A percentile compares a stretch with the other conserved stretches of the same genome.
These are phyloP conservation scores for Kuraishia capsulata DNA, from an alignment of 805 yeast species.

Conservation along the genomic window DNA sequence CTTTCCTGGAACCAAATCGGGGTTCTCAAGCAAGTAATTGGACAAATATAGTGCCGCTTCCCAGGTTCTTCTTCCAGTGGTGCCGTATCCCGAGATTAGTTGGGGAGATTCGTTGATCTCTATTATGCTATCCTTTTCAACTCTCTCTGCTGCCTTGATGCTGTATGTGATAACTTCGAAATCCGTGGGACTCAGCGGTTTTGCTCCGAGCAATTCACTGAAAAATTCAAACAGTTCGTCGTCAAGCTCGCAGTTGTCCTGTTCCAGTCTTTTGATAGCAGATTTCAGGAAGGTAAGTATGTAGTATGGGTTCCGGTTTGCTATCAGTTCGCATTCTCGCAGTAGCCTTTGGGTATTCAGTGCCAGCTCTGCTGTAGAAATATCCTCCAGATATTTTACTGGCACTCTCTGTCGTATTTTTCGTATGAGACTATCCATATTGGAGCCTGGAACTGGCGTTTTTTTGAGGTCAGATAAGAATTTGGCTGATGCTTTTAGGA, in stretches of 20 bases:
- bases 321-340: not conserved
- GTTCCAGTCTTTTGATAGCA: not conserved
- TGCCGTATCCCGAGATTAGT: conserved; percentile 62
- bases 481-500: too few species aligned
- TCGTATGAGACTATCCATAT: conserved; percentile 13
- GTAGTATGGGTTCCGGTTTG: conserved; percentile 1
- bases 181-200: conserved; percentile 2
- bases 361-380: not conserved
- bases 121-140: conserved; percentile 8
- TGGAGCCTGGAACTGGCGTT: too few species aligned
- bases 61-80: conserved; percentile 91
- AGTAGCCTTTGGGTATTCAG: not conserved
- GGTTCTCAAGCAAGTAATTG: conserved; percentile 29
- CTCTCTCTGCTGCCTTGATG: conserved; percentile 1
- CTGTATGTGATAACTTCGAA: conserved; percentile 2
- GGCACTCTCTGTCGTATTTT: conserved; percentile 22
- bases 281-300: conserved; percentile 1
- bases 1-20: conserved; percentile 12
- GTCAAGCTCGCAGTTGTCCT: not conserved
- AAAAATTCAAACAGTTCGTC: conserved; percentile 2
- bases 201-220: conserved; percentile 1
- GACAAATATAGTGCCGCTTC: conserved; percentile 75
- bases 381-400: conserved; percentile 7
- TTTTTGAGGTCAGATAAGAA: too few species aligned
- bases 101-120: conserved; percentile 51